Base-by-base conservation (phyloP, 1,284 basidiomycete genomes). In the Fomitopsis betulina region DNA sequence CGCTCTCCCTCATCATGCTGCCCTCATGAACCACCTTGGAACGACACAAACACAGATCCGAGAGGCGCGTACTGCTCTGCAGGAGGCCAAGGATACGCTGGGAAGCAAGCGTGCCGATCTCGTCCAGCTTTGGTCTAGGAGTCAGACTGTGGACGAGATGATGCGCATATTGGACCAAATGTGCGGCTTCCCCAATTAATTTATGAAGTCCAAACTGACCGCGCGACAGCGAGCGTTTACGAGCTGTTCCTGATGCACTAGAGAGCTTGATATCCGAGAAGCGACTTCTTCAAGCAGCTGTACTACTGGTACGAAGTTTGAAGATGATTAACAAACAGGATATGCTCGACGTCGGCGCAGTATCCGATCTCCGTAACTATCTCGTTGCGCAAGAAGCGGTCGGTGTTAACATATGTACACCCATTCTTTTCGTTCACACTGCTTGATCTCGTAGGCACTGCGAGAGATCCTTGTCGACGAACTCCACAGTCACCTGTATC, bases 251-350 rank as follows among this genome's bases (percentile, higher is more conserved):
- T 1, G 97, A 99, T 68, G 81, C 88, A 21, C 79, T 99, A 30
- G 97, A 99, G 72, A 87, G 89, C 5, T 77, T 98, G n/a, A 94
- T 99, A 71, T 91, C 95, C 1, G 97, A 98, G 72, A 99, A 99
- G 71, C 86, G 91, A 7, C 86, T 98, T 54, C 76, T 98, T 38
- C 89, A 96, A 63, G 96, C 96, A 0, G 87, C 96, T 2, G 85
- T 93, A 15, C 77, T 99, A 23, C 84, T 99, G 27, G 87, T 97
- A 39, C 81, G 91, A 50, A 95, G 93, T 68, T 75, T 97, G 56
- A 98, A 96, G 72, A 84, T 89, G 35, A 94, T 96, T 66, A 96
- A 93, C 71, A 94, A 92, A 67, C 80, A 89, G 5, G 96, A 98
- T 65, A 91, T 99, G 83, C 79, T 89, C 58, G 96, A 98, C 68